phyloP scores from a whole-genome alignment of 768 basidiomycete species.

The Leccinum variicolor region DNA sequence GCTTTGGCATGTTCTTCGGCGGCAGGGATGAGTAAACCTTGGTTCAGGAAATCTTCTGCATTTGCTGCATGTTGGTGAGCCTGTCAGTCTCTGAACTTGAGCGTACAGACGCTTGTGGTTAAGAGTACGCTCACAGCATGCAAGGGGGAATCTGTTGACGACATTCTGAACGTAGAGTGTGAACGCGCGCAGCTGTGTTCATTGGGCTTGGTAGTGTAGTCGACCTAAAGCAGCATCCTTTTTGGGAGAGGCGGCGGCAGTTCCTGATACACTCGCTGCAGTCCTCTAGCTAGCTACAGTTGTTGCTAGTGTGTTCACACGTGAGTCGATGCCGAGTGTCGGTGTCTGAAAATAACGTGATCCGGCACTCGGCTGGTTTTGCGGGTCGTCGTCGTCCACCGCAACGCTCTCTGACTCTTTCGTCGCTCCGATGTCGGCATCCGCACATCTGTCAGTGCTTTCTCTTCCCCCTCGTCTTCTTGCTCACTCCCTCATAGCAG shows the following conservation, averaged over 20 bases:
- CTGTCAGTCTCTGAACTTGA: constrained; percentile 35
- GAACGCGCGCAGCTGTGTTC: neutral
- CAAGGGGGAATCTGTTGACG: constrained; percentile 46
- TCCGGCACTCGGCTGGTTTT: constrained; percentile 9
- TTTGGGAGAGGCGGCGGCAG: constrained; percentile 8
- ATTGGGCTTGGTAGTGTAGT: neutral
- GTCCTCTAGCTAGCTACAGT: too few relatives aligned
- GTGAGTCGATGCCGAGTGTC: constrained; percentile 16
- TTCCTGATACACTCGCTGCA: too few relatives aligned
- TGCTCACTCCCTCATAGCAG: constrained; percentile 33
- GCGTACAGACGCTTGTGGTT: neutral
- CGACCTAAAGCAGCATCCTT: neutral
- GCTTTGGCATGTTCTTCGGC: constrained; percentile 74
- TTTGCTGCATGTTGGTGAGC: constrained; percentile 81
- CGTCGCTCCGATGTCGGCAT: constrained; percentile 26
- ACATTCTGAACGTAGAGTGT: constrained; percentile 18
- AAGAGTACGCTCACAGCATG: constrained; percentile 39
- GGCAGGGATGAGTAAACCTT: constrained; percentile 69
- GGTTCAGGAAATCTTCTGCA: constrained; percentile 66
- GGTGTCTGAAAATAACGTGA: constrained; percentile 30
- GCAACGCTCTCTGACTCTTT: neutral
- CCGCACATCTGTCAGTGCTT: constrained; percentile 27
- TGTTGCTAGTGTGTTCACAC: too few relatives aligned
- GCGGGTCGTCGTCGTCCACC: constrained; percentile 9
- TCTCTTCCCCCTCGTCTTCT: neutral